Base-by-base conservation (phyloP, 2,329 filamentous ascomycete genomes). In the Pyricularia sp. region DNA sequence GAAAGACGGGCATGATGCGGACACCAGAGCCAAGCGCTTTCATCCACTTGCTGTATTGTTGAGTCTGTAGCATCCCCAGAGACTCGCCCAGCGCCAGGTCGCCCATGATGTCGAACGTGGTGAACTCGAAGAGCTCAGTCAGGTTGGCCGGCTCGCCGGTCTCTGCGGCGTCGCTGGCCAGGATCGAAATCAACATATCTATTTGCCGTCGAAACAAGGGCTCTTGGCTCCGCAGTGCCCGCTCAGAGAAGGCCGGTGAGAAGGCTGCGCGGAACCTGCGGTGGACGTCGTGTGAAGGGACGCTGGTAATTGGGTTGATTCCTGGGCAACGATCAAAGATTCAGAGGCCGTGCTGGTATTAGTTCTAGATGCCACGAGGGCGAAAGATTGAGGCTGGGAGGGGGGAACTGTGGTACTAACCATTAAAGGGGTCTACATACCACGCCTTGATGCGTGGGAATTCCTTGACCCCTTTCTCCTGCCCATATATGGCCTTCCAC, bases 401-500 rank as follows among this genome's bases (percentile, higher is more conserved):
- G 33, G 42, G 20, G 5, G 20, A 7, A 50, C 2, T 11, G 2
- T 20, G 17, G 42, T 7, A 50, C 42, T 50, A 11, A 50, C 42
- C 42, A 50, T 50, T 50, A 10, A 50, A 50, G n/a, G 42, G 42
- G 2, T 20, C 42, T n/a, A 50, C 61, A 25, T 64, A 28, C 61
- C 26, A 28, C 25, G 23, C 61, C 61, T 20, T 28, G 25, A 64
- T 7, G 26, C 61, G 26, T 10, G 61, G 61, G 26, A 31, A 30
- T 28, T 64, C 33, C n/a, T 63, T 70, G 61, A 9, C 61, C 61
- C 17, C 26, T 20, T 64, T 31, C 11, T 70, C 70, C 55, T 74
- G 73, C 23, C 77, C 76, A 69, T 80, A 80, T 55, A 81, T 80
- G 63, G 81, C 78, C 70, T 78, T 76, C 76, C 77, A 81, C 9